phyloP scores from a whole-genome alignment of 208 protist species.

The Leishmania arabica region DNA sequence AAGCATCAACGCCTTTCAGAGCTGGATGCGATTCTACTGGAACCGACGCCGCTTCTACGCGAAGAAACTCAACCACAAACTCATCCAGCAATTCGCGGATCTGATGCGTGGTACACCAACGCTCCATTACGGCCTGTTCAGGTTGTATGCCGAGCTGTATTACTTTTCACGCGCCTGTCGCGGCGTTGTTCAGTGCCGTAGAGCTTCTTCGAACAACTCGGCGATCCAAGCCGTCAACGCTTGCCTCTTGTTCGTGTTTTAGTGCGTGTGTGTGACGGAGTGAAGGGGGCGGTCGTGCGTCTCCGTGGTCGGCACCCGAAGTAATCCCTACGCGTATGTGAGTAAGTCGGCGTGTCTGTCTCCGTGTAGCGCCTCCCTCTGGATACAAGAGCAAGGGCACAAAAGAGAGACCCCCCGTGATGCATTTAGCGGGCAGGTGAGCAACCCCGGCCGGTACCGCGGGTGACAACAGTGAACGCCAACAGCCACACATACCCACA shows the following conservation, averaged over 20 bases:
- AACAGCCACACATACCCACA: neutral
- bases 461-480: neutral
- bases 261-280: neutral
- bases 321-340: neutral
- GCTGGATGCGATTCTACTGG: neutral
- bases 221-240: neutral
- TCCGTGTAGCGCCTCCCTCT: neutral
- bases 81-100: constrained; percentile 21
- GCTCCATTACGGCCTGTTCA: constrained; percentile 4
- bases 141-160: neutral
- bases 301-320: neutral
- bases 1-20: neutral
- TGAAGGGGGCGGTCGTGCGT: neutral
- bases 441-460: neutral
- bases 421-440: neutral
- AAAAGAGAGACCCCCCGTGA: neutral
- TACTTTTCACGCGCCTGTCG: neutral
- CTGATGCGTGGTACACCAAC: constrained; percentile 6
- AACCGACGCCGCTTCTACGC: constrained; percentile 4
- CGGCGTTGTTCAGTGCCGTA: neutral
- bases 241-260: neutral
- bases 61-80: constrained; percentile 4
- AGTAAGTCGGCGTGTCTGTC: neutral
- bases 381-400: neutral
- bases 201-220: neutral